These are phyloP conservation scores for Gossypium schwendimanii DNA, from an alignment of 441 rosid species.

Conservation along the genomic window DNA sequence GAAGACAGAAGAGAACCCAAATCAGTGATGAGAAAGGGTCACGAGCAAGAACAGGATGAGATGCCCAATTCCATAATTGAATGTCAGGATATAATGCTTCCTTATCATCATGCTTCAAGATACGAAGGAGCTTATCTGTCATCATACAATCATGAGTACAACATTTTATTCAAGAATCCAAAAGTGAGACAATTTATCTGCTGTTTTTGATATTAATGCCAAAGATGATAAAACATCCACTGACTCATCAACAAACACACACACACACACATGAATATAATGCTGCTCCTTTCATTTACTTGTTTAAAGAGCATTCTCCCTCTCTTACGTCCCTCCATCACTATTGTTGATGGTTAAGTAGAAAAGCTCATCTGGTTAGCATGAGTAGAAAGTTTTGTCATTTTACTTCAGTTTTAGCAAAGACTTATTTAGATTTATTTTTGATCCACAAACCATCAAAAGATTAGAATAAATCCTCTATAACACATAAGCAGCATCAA, in stretches of 20 bases:
- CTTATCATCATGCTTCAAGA: slow-evolving; percentile 41
- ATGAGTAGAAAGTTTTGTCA: background rate
- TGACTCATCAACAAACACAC: background rate
- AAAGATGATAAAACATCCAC: background rate
- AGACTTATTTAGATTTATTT: background rate
- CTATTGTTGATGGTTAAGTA: background rate
- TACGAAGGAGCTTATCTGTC: slow-evolving; percentile 40
- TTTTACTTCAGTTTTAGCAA: background rate
- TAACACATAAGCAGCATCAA: background rate
- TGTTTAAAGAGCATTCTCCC: background rate
- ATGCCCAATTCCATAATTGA: slow-evolving; percentile 73
- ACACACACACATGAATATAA: background rate
- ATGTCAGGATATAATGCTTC: slow-evolving; percentile 44
- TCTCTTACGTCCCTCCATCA: background rate
- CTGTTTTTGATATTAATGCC: background rate
- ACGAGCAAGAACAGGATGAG: slow-evolving; percentile 79
- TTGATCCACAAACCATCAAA: background rate
- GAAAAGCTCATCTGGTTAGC: background rate
- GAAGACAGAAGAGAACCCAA: slow-evolving; percentile 97
- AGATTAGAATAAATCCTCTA: background rate
- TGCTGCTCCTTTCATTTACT: background rate
- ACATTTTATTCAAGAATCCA: background rate
- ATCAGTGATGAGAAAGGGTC: slow-evolving; percentile 97
- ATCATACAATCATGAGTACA: slow-evolving; percentile 11
- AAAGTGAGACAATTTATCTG: background rate